Base-by-base conservation (phyloP, 495 filamentous ascomycete species). In the Astrothelium macrocarpum region DNA sequence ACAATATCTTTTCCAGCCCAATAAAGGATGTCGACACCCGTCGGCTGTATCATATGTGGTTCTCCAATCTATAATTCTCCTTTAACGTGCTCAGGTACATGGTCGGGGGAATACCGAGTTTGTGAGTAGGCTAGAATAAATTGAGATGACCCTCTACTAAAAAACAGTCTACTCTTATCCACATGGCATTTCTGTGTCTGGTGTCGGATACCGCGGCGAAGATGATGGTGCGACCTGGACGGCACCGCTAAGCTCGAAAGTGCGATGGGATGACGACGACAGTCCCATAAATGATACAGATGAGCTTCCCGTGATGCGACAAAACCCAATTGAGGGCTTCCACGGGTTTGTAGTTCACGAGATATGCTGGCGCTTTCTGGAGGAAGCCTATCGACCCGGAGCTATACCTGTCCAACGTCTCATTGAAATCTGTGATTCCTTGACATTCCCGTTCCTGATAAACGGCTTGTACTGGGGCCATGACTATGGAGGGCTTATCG, bases 301-400 rank as follows among this genome's bases (percentile, higher is more conserved):
- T 43, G 60, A 45, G 60, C 31, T 61, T 61, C 60, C 60, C 23
- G 60, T 61, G 39, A 61, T 61, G 60, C 60, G 46, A 43, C 60
- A 61, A 46, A 26, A 61, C 26, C 60, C 60, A 26, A 42, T 61
- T 26, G 32, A 61, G 23, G 60, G 60, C 46, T 28, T 42, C 46
- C 60, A 61, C 32, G 60, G 60, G 43, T 49, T 49, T 49, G 43
- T 20, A 49, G 3, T 49, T 49, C 43, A 49, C 18, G 43, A 49
- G 9, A 18, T 20, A 11, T 49, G 18, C 43, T 49, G 43, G 43
- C 43, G 18, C n/a, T 18, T 49, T 18, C 43, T 61, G 16, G 36
- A 61, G 32, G 46, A 46, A 61, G 60, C 32, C 60, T 43, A 45
- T 61, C 60, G 46, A 46, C 29, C 60, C 20, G 43, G 60, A 9